Base-by-base conservation (phyloP, 805 yeast genomes). In the Candida morakotiae region DNA sequence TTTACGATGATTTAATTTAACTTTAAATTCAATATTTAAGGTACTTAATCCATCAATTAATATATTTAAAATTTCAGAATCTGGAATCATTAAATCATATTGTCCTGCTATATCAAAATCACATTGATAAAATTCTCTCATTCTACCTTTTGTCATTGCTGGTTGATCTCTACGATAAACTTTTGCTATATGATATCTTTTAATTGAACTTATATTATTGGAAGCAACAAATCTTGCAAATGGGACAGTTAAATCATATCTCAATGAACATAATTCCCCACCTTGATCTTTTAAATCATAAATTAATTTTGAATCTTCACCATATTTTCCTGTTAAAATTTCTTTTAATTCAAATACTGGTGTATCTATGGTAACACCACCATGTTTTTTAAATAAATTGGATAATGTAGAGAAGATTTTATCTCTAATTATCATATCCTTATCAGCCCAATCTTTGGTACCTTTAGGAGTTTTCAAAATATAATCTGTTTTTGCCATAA, bases 161-260 rank as follows among this genome's bases (percentile, higher is more conserved):
- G 99, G 99, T 66, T 93, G 99, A 60, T 93, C 99, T 67, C 99
- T 84, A 70, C 99, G 81, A 67, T 93, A 93, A 38, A 93, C 99
- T 62, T 93, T 93, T 50, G 99, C 98, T 47, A 93, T 87, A 67
- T 93, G 99, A 60, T 80, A 93, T 58, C 99, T 77, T 67, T 93
- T 93, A 64, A 93, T 91, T 55, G 71, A 77, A 51, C 87, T 82
- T 43, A 93, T 77, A 52, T 86, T 87, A 69, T 93, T 93, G 87
- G 87, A 85, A 14, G 99, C 99, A 38, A 91, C 95, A 55, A 76
- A 93, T 58, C 99, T 78, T 10, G 98, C 98, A 67, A 93, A 93
- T 39, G 99, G 99, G 28, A 93, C 99, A 0, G 99, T 93, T 60
- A 93, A 74, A 61, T 93, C 99, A 59, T 93, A 93, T 63, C 99